Percentiles rank a stretch among this genome's conserved stretches.
These are phyloP conservation scores for Colletotrichum caudatum DNA, from an alignment of 2,329 filamentous ascomycete species.

Conservation along the genomic window DNA sequence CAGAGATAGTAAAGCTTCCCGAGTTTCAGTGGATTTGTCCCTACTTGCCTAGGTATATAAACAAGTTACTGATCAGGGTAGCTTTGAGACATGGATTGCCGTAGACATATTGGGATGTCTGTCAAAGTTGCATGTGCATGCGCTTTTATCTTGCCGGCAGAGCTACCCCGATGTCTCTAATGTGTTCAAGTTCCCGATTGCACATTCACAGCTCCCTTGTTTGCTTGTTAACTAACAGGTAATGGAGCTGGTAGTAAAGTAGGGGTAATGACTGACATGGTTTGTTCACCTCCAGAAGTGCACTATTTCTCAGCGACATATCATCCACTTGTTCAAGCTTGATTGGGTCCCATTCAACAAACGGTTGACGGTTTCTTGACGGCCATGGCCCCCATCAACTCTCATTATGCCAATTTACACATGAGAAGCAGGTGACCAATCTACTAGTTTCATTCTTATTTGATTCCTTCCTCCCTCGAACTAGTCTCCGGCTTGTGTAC, in stretches of 20 bases:
- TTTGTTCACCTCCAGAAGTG: neutral
- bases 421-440: neutral
- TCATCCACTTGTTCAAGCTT: neutral
- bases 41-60: neutral
- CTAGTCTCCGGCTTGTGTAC: conserved; percentile 32
- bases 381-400: neutral
- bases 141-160: neutral
- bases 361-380: neutral
- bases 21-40: neutral
- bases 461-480: conserved; percentile 35
- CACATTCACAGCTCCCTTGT: conserved; percentile 3
- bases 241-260: neutral
- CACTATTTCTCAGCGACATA: conserved; percentile 12
- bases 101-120: neutral
- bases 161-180: neutral
- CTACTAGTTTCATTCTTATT: conserved; percentile 25
- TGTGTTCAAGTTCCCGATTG: neutral
- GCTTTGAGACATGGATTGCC: neutral
- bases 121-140: neutral
- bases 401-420: too few species aligned
- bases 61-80: neutral
- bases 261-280: conserved; percentile 6
- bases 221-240: too few species aligned
- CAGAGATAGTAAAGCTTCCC: neutral
- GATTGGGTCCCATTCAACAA: neutral